Evolutionary conservation across 2,329 filamentous ascomycete species (phyloP).

Genomic region (Sordariomycetes sp.): DNA sequence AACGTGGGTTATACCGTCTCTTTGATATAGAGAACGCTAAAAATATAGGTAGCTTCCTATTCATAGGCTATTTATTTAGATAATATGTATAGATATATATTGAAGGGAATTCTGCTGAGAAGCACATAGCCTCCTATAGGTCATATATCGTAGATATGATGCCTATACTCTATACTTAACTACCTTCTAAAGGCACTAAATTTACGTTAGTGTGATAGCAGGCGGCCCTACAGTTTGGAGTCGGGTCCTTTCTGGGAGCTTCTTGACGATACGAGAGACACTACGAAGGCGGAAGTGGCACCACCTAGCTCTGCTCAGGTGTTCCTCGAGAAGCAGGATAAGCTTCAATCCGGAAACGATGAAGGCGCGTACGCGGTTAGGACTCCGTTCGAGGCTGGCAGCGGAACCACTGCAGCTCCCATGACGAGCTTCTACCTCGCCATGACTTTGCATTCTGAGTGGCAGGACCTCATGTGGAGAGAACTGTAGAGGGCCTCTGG

Average conservation of each 20-base stretch:
- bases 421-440: conserved; percentile 14
- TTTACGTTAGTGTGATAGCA: neutral
- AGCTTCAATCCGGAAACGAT: neutral
- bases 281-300: neutral
- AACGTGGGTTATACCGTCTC: no score
- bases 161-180: neutral
- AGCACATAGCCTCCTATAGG: neutral
- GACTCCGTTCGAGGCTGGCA: neutral
- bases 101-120: no score
- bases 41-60: no score
- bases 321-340: neutral
- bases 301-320: neutral
- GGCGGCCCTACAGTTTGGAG: neutral
- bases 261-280: neutral
- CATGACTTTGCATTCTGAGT: conserved; percentile 17
- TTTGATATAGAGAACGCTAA: no score
- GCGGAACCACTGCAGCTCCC: conserved; percentile 4
- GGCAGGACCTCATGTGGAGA: conserved; percentile 19
- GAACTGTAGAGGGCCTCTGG: conserved; percentile 24
- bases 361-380: neutral
- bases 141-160: neutral
- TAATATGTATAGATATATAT: no score
- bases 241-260: neutral
- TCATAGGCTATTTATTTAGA: no score
- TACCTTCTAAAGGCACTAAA: neutral